Evolutionary conservation across 2,329 filamentous ascomycete genomes (phyloP), one percentile per base, ranked within the genome.

Genomic region (Alternaria angustiovoidea): DNA sequence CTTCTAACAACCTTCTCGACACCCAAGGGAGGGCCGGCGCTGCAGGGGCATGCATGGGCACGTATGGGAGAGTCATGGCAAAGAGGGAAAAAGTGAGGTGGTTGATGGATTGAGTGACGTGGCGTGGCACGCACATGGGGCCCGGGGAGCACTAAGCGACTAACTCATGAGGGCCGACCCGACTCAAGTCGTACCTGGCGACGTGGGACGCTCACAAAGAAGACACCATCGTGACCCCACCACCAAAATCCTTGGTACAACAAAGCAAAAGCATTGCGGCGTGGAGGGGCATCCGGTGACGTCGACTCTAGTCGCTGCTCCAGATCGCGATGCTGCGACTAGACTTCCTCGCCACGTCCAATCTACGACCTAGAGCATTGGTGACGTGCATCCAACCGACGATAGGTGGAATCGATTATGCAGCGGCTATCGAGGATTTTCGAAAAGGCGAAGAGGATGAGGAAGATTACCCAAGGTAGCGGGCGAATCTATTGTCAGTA

Each of bases 41-140:
- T 73, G 72, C 74, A 75, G 67, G 73, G 71, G 69, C 67, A 57
- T 53, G 57, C 39, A 24, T 42, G 20, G 20, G 39, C 20, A 41
- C 18, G 38, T 63, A 61, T 65, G 52, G 61, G 58, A 64, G 61
- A 59, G 59, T 51, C 51, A 65, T 63, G 64, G 64, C 64, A 61
- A 65, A 67, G 61, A 58, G n/a, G 58, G 32, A 58, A 59, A 66
- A 41, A 54, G 51, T 44, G 57, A 51, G 58, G 59, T 62, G 57
- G 66, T 64, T 71, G 71, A 70, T 71, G 69, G 62, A 68, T 64
- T 55, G 66, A 58, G 62, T 74, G 73, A 75, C 72, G 72, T 73
- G 72, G 65, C 65, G 59, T 57, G 32, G 32, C 32, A 14, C 12
- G 32, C 32, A 36, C 11, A 36, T 12, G 32, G 32, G 42, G 55